Conservation (phyloP, 2,329 filamentous ascomycete genomes). For the Parasarocladium wereldwijsianum region DNA sequence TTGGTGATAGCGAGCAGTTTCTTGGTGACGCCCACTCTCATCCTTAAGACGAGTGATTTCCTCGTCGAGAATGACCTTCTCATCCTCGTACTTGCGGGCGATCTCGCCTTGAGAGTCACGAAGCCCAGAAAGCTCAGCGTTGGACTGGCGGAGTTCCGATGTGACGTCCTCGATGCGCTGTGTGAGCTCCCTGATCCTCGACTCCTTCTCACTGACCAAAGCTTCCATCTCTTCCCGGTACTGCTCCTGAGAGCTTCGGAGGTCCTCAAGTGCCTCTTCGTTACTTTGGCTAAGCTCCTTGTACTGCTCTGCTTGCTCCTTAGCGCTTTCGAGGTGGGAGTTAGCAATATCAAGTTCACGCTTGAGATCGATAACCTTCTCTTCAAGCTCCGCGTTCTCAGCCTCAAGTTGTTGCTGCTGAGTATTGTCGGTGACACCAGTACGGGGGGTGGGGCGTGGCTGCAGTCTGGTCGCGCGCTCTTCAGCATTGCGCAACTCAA, state of each 20-base stretch:
- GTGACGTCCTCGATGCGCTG: conserved; percentile 75
- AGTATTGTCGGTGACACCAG: conserved; percentile 26
- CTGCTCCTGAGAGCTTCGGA: conserved; percentile 69
- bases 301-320: conserved; percentile 73
- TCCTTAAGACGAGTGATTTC: conserved; percentile 74
- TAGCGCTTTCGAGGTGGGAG: conserved; percentile 67
- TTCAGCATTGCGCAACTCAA: conserved; percentile 78
- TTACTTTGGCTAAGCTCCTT: conserved; percentile 74
- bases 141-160: conserved; percentile 65
- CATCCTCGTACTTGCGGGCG: conserved; percentile 57
- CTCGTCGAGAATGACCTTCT: conserved; percentile 63
- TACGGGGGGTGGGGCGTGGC: conserved; percentile 56
- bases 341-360: conserved; percentile 72
- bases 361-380: conserved; percentile 75
- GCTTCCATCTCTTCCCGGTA: conserved; percentile 77
- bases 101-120: conserved; percentile 70
- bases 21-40: conserved; percentile 64
- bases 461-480: conserved; percentile 74
- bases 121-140: conserved; percentile 65
- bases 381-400: conserved; percentile 63
- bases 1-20: conserved; percentile 72
- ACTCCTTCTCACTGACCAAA: conserved; percentile 62
- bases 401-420: conserved; percentile 37
- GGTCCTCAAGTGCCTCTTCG: conserved; percentile 72
- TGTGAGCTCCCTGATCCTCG: conserved; percentile 65